Evolutionary conservation across 768 basidiomycete species (phyloP), one percentile per base, ranked within the genome.

Genomic region (Zangia roseola): DNA sequence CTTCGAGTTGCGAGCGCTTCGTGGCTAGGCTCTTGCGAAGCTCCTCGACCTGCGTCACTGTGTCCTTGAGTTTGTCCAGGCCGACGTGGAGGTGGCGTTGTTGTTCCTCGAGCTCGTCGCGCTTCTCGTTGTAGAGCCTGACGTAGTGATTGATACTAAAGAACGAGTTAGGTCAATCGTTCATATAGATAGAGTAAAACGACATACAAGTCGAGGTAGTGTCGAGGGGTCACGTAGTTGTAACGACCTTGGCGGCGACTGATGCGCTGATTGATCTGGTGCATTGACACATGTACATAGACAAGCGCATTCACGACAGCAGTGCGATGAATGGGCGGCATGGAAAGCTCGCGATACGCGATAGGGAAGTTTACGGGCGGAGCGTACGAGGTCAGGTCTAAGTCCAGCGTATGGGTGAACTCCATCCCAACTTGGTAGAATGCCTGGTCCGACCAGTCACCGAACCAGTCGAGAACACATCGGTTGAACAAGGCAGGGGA

Each of bases 381-480:
- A 19, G 69, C 75, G 70, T 94, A 98, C 1, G 84, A 81, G 5
- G 89, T 77, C 31, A 91, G 69, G 61, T 98, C 97, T 55, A 99
- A 80, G 69, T 98, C 97, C 56, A 99, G 79, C 0, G 89, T 87
- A 44, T 90, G 82, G 2, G 95, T 98, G 69, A 99, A 95, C 69
- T 98, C 97, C 77, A 89, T 83, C 36, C 91, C 97, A 52, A 99
- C 97, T 75, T 98, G 97, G 65, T 89, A 98, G 71, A 98, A 90
- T 0, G 97, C 94, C 64, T 97, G 94, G 59, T 97, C 93, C 14
- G 94, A 93, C 97, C 97, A 99, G 65, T 97, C 94, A 23, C 97
- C 97, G 59, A 98, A 98, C 97, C 97, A 99, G 69, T 99, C 95
- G 49, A 99, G 77, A 8, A 99, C 97, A 67, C 97, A 99, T 73